phyloP scores from a whole-genome alignment of 1,284 basidiomycete genomes.

The Leccinum subrobustum region DNA sequence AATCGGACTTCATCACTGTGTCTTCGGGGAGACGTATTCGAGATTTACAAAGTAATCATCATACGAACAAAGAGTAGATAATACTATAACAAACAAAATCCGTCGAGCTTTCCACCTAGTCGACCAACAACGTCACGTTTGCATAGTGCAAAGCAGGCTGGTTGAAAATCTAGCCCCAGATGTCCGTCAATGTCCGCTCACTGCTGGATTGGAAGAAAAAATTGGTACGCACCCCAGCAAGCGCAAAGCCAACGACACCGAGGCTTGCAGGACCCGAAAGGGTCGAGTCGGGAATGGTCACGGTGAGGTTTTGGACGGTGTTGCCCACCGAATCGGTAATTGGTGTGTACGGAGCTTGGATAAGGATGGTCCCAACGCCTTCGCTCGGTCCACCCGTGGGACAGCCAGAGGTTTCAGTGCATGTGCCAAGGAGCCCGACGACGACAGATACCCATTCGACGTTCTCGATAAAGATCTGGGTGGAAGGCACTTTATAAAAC shows the following conservation, averaged over 20 bases:
- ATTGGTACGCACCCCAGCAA: neutral
- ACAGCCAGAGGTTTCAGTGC: neutral
- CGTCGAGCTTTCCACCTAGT: neutral
- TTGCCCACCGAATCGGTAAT: neutral
- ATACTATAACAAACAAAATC: neutral
- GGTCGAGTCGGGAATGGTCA: neutral
- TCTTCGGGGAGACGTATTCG: neutral
- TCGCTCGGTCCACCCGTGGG: neutral
- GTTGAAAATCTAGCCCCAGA: neutral
- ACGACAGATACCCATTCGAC: neutral
- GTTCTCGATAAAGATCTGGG: constrained; percentile 1
- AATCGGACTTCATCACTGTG: neutral
- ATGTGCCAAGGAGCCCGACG: neutral
- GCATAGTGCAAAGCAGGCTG: neutral
- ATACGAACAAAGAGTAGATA: neutral
- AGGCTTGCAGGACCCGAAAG: neutral
- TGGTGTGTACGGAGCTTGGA: neutral
- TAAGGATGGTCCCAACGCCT: neutral
- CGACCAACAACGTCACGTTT: constrained; percentile 1
- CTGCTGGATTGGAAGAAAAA: no score
- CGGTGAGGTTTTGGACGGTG: neutral
- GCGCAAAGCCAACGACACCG: neutral
- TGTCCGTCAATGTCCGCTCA: neutral
- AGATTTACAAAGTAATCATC: neutral
- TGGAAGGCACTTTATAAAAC: neutral